Percentiles rank a stretch among this genome's conserved stretches.
phyloP scores from a whole-genome alignment of 2,329 filamentous ascomycete species.

The Eutypella sp. region DNA sequence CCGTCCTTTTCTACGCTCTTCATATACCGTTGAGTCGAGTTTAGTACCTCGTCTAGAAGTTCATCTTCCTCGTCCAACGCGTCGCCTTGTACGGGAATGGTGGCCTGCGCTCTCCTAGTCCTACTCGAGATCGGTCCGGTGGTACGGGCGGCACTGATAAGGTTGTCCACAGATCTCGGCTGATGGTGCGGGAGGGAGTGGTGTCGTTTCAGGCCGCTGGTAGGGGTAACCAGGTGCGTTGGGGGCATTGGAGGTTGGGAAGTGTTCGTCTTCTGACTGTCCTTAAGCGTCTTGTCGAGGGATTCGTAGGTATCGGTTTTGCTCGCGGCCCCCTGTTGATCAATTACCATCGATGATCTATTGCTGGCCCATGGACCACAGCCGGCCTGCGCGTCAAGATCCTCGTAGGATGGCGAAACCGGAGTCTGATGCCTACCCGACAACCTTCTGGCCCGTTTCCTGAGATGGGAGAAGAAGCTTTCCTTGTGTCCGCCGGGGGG shows the following conservation, averaged over 20 bases:
- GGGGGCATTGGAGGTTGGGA: slow-evolving; percentile 46
- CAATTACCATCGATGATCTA: slow-evolving; percentile 76
- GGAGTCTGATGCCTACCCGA: slow-evolving; percentile 86
- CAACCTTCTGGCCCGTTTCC: slow-evolving; percentile 86
- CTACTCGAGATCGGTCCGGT: slow-evolving; percentile 67
- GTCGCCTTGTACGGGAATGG: slow-evolving; percentile 79
- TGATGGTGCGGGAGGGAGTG: slow-evolving; percentile 61
- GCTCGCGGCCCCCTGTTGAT: slow-evolving; percentile 45
- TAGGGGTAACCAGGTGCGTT: slow-evolving; percentile 45
- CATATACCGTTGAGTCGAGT: slow-evolving; percentile 70
- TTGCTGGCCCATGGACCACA: slow-evolving; percentile 87
- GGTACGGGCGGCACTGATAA: slow-evolving; percentile 49
- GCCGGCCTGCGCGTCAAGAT: slow-evolving; percentile 87
- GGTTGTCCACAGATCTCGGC: slow-evolving; percentile 59
- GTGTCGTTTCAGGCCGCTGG: slow-evolving; percentile 56
- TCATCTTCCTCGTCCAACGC: slow-evolving; percentile 96
- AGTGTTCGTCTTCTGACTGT: slow-evolving; percentile 46
- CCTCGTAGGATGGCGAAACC: slow-evolving; percentile 73
- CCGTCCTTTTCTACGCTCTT: slow-evolving; percentile 60
- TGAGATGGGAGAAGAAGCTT: slow-evolving; percentile 95
- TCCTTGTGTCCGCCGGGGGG: slow-evolving; percentile 80
- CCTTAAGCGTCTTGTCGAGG: slow-evolving; percentile 53
- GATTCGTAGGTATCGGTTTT: slow-evolving; percentile 57
- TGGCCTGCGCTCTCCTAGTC: slow-evolving; percentile 71
- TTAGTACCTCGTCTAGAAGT: slow-evolving; percentile 81